Conservation (phyloP, 148 eudicot species). For the Amaranthus hypochondriacus region DNA sequence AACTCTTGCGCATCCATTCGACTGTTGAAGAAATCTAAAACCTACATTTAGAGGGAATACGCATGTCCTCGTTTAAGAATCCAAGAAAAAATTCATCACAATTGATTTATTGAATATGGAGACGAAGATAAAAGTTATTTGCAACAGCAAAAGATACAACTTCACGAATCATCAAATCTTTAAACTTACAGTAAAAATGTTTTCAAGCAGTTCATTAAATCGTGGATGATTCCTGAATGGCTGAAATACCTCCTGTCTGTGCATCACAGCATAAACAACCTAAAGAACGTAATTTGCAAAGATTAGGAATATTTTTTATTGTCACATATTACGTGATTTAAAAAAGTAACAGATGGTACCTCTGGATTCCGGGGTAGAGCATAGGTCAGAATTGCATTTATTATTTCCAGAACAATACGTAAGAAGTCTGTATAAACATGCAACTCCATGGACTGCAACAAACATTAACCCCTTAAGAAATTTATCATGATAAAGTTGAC, state of each 20-base stretch:
- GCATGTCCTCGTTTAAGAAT: not conserved
- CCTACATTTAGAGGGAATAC: constrained; percentile 34
- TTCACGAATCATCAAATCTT: not conserved
- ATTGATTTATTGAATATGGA: not conserved
- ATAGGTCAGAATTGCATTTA: constrained; percentile 82
- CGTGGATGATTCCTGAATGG: constrained; percentile 90
- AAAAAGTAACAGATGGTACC: constrained; percentile 38
- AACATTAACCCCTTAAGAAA: constrained; percentile 8
- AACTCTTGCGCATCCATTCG: constrained; percentile 80
- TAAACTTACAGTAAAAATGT: constrained; percentile 75
- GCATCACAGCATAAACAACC: constrained; percentile 98
- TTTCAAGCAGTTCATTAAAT: constrained; percentile 85
- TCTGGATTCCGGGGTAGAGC: constrained; percentile 94
- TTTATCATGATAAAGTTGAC: not conserved
- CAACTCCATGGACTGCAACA: constrained; percentile 74
- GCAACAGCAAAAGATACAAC: not conserved
- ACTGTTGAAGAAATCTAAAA: constrained; percentile 82
- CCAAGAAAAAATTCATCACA: not conserved
- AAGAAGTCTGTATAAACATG: constrained; percentile 89
- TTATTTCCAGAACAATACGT: constrained; percentile 82
- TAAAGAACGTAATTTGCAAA: constrained; percentile 26
- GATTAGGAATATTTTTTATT: not conserved
- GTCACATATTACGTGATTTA: not conserved
- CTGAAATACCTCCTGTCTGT: constrained; percentile 88
- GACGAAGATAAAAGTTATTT: not conserved